phyloP scores from a whole-genome alignment of 345 rosid species.

The Orychophragmus violaceus region DNA sequence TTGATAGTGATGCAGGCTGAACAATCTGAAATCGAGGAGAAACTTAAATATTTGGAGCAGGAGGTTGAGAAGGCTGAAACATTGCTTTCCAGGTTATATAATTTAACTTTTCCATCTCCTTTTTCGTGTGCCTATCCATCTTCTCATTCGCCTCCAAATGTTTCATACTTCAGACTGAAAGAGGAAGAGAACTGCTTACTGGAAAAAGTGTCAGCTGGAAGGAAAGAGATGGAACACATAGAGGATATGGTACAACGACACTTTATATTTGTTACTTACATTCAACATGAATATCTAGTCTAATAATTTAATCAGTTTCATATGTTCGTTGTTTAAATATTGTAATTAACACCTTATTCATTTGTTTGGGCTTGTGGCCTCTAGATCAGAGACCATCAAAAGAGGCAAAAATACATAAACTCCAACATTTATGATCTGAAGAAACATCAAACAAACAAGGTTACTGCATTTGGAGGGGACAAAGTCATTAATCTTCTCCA shows the following conservation, averaged over 20 bases:
- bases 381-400: conserved; percentile 49
- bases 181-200: conserved; percentile 50
- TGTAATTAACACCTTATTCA: too few species aligned
- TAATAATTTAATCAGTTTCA: not conserved
- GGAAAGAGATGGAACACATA: conserved; percentile 40
- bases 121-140: too few species aligned
- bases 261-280: too few species aligned
- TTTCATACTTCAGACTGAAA: conserved; percentile 34
- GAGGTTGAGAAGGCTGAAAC: conserved; percentile 48
- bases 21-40: conserved; percentile 64
- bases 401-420: conserved; percentile 33
- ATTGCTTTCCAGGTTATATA: conserved; percentile 25
- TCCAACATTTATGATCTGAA: conserved; percentile 43
- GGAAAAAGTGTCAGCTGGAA: conserved; percentile 38
- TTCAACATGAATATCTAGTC: too few species aligned
- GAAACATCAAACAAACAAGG: conserved; percentile 67
- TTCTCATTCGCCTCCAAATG: too few species aligned
- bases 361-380: not conserved
- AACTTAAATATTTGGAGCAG: conserved; percentile 41
- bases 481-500: conserved; percentile 62
- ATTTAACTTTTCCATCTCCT: too few species aligned
- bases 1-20: conserved; percentile 52
- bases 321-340: not conserved
- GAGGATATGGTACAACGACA: conserved; percentile 60
- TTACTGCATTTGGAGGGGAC: conserved; percentile 90